Percentiles rank a stretch among this genome's conserved stretches.
These are phyloP conservation scores for Parastagonospora avenae DNA, from an alignment of 2,329 filamentous ascomycete species.

Conservation along the genomic window DNA sequence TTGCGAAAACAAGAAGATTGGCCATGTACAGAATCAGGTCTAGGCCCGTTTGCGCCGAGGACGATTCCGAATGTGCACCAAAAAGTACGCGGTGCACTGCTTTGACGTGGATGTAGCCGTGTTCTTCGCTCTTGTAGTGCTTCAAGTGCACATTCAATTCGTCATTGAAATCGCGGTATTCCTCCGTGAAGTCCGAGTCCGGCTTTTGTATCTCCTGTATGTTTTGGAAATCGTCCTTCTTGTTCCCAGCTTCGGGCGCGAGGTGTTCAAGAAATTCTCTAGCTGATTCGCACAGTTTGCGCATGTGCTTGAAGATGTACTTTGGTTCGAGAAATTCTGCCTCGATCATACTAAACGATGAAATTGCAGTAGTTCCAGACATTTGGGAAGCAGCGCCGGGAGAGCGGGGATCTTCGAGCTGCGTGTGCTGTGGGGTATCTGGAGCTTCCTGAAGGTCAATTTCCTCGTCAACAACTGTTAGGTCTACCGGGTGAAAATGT, in stretches of 20 bases:
- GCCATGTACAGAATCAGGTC: slow-evolving; percentile 52
- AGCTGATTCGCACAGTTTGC: slow-evolving; percentile 40
- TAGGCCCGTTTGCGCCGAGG: slow-evolving; percentile 32
- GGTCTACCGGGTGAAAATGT: slow-evolving; percentile 27
- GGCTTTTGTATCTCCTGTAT: slow-evolving; percentile 39
- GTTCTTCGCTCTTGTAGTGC: slow-evolving; percentile 45
- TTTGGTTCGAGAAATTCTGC: slow-evolving; percentile 49
- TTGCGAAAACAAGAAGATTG: slow-evolving; percentile 52
- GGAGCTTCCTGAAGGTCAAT: slow-evolving; percentile 26
- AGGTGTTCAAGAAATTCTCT: slow-evolving; percentile 39
- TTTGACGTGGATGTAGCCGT: slow-evolving; percentile 49
- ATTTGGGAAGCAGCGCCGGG: slow-evolving; percentile 49
- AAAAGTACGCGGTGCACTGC: slow-evolving; percentile 49
- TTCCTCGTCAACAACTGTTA: slow-evolving; percentile 42
- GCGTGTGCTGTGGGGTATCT: slow-evolving; percentile 25
- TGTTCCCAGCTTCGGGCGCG: slow-evolving; percentile 30
- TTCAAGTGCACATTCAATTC: slow-evolving; percentile 43
- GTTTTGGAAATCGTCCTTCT: slow-evolving; percentile 23
- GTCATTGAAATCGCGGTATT: slow-evolving; percentile 41
- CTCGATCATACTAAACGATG: slow-evolving; percentile 53
- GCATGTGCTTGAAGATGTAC: slow-evolving; percentile 49
- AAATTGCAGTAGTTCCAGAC: slow-evolving; percentile 55
- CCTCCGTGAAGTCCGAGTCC: slow-evolving; percentile 47
- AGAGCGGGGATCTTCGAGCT: slow-evolving; percentile 26
- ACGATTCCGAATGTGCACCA: slow-evolving; percentile 27